Percentiles rank a stretch among this genome's conserved stretches.
phyloP scores from a whole-genome alignment of 805 yeast genomes.

The Metschnikowia henanensis region DNA sequence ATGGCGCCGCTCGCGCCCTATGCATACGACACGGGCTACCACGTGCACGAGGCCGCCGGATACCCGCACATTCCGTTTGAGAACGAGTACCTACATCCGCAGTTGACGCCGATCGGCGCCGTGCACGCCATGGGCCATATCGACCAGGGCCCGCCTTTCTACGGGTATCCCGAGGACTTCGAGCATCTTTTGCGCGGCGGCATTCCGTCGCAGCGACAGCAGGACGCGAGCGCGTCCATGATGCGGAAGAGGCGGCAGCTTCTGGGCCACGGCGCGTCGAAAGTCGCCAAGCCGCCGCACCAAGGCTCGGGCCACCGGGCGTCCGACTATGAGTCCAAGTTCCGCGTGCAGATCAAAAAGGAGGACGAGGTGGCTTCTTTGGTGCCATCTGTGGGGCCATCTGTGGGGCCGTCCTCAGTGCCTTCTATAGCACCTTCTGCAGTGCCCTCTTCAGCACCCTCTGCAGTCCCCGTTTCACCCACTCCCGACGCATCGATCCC shows the following conservation, averaged over 20 bases:
- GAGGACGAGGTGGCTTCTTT: conserved; percentile 1
- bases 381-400: too few species aligned
- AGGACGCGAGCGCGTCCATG: conserved; percentile 33
- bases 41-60: conserved; percentile 4
- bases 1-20: conserved; percentile 12
- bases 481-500: background rate
- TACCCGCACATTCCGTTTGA: conserved; percentile 12
- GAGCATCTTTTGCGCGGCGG: conserved; percentile 8
- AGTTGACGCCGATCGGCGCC: conserved; percentile 9
- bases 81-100: conserved; percentile 12
- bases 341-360: conserved; percentile 10
- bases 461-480: too few species aligned
- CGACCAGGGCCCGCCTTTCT: conserved; percentile 4
- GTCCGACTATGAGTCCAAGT: conserved; percentile 10
- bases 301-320: background rate
- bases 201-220: conserved; percentile 29
- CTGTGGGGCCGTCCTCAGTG: too few species aligned
- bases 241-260: conserved; percentile 33
- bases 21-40: conserved; percentile 6
- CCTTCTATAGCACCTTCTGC: too few species aligned
- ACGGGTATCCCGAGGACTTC: conserved; percentile 13
- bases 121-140: conserved; percentile 9
- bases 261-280: conserved; percentile 6
- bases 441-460: too few species aligned
- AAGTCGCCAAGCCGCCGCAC: conserved; percentile 15